Base-by-base conservation (phyloP, 169 alveolate species). In the Theileria luwenshuni region DNA sequence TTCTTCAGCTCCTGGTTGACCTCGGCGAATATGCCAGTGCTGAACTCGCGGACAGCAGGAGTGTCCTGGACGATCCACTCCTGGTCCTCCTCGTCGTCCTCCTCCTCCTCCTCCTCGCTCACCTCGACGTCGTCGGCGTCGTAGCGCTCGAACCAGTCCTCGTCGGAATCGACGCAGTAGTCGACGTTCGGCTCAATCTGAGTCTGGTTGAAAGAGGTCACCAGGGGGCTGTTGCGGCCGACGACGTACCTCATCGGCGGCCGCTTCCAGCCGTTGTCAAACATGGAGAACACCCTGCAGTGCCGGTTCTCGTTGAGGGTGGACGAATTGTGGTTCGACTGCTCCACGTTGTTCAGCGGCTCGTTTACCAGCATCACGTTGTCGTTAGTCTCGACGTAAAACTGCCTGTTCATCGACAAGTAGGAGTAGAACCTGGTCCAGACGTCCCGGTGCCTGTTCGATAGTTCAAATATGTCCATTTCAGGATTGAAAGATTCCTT, bases 41-140 rank as follows among this genome's bases (percentile, higher is more conserved):
- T 51, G 51, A 68, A 68, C 56, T 68, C 76, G 25, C 71, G 63
- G 8, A 35, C 52, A 23, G 12, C 23, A 6, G 83, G 87, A 56
- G 56, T 81, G 56, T 81, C 89, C 70, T 72, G 89, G 0, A 81
- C 89, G 21, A 81, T 72, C 89, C 89, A 81, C 32, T 71, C 80
- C 25, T 71, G 64, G 13, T 47, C 76, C 59, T 71, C 80, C 3
- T 58, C 70, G 45, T 81, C 89, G 43, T 67, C 68, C 7, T 69
- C 84, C 41, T 81, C 89, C n/a, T 73, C 84, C 23, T 81, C 89
- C 17, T 81, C 89, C 43, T 81, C 85, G 42, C 67, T 83, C 52
- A 70, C 85, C 47, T 81, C 89, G 35, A 81, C 84, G 76, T 74
- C 85, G 63, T 81, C 89, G 2, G 64, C 84, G 61, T 81, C 89